Base-by-base conservation (phyloP, 129 eudicot genomes). In the Pittosporum tobira region DNA sequence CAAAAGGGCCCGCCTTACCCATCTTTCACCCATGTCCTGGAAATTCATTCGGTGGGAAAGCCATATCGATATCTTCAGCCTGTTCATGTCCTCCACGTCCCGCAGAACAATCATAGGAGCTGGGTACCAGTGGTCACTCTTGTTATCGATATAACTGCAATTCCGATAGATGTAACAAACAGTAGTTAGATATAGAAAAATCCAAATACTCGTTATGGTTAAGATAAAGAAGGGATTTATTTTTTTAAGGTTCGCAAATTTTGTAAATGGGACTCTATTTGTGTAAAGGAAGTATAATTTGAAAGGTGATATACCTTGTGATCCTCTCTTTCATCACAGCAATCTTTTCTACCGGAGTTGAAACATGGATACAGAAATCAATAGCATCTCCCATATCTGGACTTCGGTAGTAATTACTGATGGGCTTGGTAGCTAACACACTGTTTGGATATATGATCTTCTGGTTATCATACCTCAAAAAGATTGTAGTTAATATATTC, bases 21-120 rank as follows among this genome's bases (percentile, higher is more conserved):
- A 84, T 51, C 77, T 54, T 64, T 74, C 83, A 3, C 76, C 83
- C 84, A 76, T 84, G 62, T 82, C 78, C 18, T 82, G 85, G 29
- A 67, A 66, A 65, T 82, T 79, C 80, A 79, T 78, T 52, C 81
- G 51, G 56, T 82, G 90, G 0, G 67, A 49, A n/a, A 72, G 49
- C 79, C 82, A 78, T 43, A 82, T 36, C 9, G 82, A 72, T 31
- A 78, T 61, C 30, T 69, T 82, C 21, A 82, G 69, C 70, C 73
- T 63, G 54, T 78, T 69, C 61, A 82, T 18, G 47, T 68, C 79
- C 53, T 78, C 84, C 1, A 72, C 51, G 38, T 78, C 81, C 29
- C 74, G 71, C 48, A 71, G 27, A 26, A 81, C 72, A 3, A 82
- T 53, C 71, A 69, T 55, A 5, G 85, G 85, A 11, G 49, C 46